phyloP scores from a whole-genome alignment of 2,329 filamentous ascomycete species.

The Diaporthe humulicola region DNA sequence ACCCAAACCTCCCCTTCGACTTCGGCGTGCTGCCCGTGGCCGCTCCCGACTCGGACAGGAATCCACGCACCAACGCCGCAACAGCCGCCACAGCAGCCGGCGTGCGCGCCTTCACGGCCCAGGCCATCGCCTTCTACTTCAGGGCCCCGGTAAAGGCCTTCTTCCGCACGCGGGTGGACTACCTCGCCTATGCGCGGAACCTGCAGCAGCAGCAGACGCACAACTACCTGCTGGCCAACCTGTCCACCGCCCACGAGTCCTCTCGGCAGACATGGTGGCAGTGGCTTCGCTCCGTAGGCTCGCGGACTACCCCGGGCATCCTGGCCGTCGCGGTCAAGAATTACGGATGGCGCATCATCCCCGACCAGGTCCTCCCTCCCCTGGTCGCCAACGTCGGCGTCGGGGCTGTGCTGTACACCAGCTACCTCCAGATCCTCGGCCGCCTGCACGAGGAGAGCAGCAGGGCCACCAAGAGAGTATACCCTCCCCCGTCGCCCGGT shows the following conservation, averaged over 20 bases:
- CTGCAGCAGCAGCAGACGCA: slow-evolving; percentile 58
- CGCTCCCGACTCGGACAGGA: slow-evolving; percentile 59
- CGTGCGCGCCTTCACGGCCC: slow-evolving; percentile 85
- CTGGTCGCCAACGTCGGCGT: slow-evolving; percentile 81
- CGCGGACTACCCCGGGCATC: slow-evolving; percentile 76
- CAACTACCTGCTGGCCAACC: slow-evolving; percentile 38
- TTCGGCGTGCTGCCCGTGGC: slow-evolving; percentile 60
- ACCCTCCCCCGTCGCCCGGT: slow-evolving; percentile 74
- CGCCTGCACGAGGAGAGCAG: slow-evolving; percentile 74
- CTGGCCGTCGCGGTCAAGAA: slow-evolving; percentile 75
- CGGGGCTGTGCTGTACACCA: slow-evolving; percentile 81
- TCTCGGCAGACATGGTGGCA: slow-evolving; percentile 51
- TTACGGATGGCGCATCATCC: slow-evolving; percentile 81
- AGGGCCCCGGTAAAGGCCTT: slow-evolving; percentile 92
- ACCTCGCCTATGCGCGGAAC: slow-evolving; percentile 71
- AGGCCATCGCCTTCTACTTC: slow-evolving; percentile 92
- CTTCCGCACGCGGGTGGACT: slow-evolving; percentile 91
- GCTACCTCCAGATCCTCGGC: slow-evolving; percentile 79
- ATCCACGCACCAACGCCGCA: slow-evolving; percentile 66
- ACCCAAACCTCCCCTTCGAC: slow-evolving; percentile 11
- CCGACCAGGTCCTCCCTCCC: slow-evolving; percentile 82
- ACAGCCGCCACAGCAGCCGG: slow-evolving; percentile 87
- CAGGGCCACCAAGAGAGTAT: slow-evolving; percentile 70
- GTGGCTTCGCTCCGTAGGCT: slow-evolving; percentile 57
- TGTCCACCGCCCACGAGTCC: slow-evolving; percentile 29